phyloP scores from a whole-genome alignment of 257 asterid genomes.

The Scutellaria minor region DNA sequence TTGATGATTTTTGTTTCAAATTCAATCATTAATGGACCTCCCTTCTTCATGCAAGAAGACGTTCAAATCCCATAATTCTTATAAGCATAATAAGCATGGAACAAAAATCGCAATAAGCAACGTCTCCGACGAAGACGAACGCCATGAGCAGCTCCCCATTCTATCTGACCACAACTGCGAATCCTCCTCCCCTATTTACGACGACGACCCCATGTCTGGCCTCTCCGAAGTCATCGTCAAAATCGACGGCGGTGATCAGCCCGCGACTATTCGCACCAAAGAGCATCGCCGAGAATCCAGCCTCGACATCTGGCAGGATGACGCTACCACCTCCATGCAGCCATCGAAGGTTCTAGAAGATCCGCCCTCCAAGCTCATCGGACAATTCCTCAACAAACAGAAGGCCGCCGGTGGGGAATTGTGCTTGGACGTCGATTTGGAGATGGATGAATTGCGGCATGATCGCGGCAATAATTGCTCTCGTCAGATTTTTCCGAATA shows the following conservation, averaged over 20 bases:
- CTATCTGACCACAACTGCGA: constrained; percentile 44
- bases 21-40: constrained; percentile 40
- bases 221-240: constrained; percentile 64
- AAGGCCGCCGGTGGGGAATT: constrained; percentile 58
- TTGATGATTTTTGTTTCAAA: not conserved
- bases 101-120: constrained; percentile 43
- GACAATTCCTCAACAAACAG: constrained; percentile 63
- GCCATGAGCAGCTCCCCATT: constrained; percentile 57
- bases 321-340: constrained; percentile 27
- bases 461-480: not conserved
- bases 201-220: constrained; percentile 17
- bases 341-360: constrained; percentile 38
- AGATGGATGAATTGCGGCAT: constrained; percentile 61
- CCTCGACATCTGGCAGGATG: constrained; percentile 55
- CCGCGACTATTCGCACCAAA: not conserved
- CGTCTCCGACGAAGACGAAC: constrained; percentile 38
- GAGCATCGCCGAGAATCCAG: constrained; percentile 45
- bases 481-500: no score
- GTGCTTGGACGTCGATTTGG: constrained; percentile 70
- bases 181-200: not conserved
- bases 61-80: constrained; percentile 49
- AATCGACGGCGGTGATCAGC: constrained; percentile 48
- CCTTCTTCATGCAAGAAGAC: constrained; percentile 60
- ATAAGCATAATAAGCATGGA: constrained; percentile 32
- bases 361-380: constrained; percentile 71